phyloP scores from a whole-genome alignment of 768 basidiomycete species.

The Trametes villosa region DNA sequence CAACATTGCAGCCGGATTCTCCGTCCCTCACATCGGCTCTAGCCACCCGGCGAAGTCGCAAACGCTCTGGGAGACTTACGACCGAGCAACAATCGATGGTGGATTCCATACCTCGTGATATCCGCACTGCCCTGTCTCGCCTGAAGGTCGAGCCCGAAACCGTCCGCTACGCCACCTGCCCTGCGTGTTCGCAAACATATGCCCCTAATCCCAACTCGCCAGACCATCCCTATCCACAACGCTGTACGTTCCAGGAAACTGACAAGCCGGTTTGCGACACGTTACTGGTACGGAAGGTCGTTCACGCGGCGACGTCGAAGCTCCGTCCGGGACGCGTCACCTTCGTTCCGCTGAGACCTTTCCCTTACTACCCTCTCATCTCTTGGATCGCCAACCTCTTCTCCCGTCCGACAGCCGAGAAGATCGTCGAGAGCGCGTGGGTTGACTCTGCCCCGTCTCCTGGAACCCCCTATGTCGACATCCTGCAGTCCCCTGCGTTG shows the following conservation, averaged over 20 bases:
- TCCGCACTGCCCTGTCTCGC: not conserved
- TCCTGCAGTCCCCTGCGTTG: not conserved
- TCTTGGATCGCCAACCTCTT: not conserved
- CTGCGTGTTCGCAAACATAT: not conserved
- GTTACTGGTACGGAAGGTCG: not conserved
- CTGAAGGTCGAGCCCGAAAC: not conserved
- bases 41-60: too few species aligned
- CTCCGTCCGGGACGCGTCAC: not conserved
- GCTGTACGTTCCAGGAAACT: not conserved
- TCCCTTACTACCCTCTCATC: not conserved
- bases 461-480: not conserved
- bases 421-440: not conserved
- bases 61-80: too few species aligned
- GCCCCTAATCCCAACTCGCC: not conserved
- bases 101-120: not conserved
- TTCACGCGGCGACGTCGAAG: not conserved
- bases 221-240: not conserved
- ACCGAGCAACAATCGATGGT: not conserved
- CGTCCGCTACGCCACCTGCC: not conserved
- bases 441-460: not conserved
- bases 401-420: not conserved
- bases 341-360: too few species aligned
- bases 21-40: too few species aligned
- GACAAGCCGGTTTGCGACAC: not conserved
- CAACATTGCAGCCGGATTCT: too few species aligned